Evolutionary conservation across 2,329 filamentous ascomycete genomes (phyloP), one percentile per base, ranked within the genome.

Genomic region (Dothideomycetes sp.): DNA sequence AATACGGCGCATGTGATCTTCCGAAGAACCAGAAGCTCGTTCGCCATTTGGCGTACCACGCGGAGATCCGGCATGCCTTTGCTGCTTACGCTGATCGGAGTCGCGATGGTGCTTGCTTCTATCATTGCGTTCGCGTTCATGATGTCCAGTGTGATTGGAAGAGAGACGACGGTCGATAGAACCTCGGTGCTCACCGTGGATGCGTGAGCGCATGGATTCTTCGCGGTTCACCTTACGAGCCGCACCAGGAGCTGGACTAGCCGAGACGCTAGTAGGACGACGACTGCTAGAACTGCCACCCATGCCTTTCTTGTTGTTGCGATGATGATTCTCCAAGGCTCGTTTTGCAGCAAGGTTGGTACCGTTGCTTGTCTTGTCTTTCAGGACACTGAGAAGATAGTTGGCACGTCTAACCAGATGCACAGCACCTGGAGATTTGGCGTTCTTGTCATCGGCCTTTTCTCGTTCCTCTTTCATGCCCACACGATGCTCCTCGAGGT

Each of bases 401-500:
- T 96, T 91, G 8, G 89, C 84, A 45, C 91, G 83, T 33, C 91
- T 85, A 40, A 96, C 89, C 31, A 98, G 78, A 58, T 98, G 91
- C 19, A 98, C 91, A 16, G 91, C 89, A n/a, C 91, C 91, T 4
- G 91, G 91, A 3, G 89, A 94, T 55, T 94, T 93, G 24, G 84
- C 84, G 13, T 71, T 71, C 53, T 78, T 78, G 48, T 76, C 65
- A 13, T 85, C 81, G 12, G 68, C 76, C 54, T 86, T 85, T 54
- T 71, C 83, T 24, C 91, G 82, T 61, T 95, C 87, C 54, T 91
- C 88, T 60, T 96, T 96, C 65, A 93, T 91, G 60, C 94, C 91
- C 13, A 96, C 89, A n/a, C 89, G 83, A 60, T 96, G 88, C 61
- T 98, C 93, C 58, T 98, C 91, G 1, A 98, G 67, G 65, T 94